Evolutionary conservation across 116 monocot genomes (phyloP).

Genomic region (Papilionanthe hybrid): DNA sequence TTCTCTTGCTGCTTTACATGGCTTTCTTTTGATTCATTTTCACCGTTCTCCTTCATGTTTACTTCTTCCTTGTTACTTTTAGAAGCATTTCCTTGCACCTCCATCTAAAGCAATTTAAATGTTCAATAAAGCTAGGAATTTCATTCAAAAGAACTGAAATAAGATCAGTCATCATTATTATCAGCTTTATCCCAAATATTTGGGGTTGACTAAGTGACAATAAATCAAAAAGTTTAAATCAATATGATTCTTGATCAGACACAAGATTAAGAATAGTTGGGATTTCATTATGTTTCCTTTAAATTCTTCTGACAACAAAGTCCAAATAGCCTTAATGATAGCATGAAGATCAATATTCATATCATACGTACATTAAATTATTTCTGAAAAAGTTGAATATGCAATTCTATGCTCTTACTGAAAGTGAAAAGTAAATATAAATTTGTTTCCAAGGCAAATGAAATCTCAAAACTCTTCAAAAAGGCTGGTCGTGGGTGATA

Average conservation of each 20-base stretch:
- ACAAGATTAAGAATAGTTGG: not conserved
- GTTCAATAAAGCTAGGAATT: not conserved
- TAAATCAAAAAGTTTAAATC: not conserved
- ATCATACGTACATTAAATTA: not conserved
- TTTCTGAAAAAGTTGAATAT: not conserved
- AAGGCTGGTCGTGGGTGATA: no score
- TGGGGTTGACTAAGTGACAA: not conserved
- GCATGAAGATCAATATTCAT: not conserved
- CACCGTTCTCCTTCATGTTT: constrained; percentile 3
- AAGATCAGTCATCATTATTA: not conserved
- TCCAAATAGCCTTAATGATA: not conserved
- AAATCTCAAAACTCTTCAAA: not conserved
- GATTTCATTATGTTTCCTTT: not conserved
- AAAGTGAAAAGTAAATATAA: not conserved
- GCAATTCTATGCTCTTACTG: not conserved
- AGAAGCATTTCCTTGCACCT: constrained; percentile 4
- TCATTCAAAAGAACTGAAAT: not conserved
- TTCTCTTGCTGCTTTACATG: not conserved
- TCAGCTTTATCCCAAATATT: not conserved
- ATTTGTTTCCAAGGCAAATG: not conserved
- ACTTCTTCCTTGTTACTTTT: constrained; percentile 3
- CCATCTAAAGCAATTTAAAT: constrained; percentile 19
- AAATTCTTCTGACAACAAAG: not conserved
- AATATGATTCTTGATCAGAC: not conserved
- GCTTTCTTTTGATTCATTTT: constrained; percentile 5